Conservation (phyloP, 352 stramenopile species). For the Elongisporangium anandrum region DNA sequence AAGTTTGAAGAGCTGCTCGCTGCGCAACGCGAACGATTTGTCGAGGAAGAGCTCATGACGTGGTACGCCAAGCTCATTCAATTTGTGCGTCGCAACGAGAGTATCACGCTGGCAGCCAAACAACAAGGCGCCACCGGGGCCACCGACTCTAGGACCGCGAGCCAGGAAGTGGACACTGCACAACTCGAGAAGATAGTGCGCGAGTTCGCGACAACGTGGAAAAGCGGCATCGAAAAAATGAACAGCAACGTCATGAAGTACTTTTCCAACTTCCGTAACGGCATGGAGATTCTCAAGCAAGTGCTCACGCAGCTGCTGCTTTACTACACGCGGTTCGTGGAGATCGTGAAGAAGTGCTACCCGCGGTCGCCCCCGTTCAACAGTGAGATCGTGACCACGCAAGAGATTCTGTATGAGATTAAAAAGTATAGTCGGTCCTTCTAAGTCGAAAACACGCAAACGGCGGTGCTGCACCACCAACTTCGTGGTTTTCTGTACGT, state of each 20-base stretch:
- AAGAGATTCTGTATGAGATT: constrained; percentile 97
- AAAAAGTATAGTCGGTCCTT: constrained; percentile 96
- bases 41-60: constrained; percentile 94
- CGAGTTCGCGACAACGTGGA: constrained; percentile 96
- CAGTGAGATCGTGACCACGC: constrained; percentile 94
- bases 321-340: constrained; percentile 98
- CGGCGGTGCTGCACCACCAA: too few species aligned
- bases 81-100: constrained; percentile 96
- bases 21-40: constrained; percentile 94
- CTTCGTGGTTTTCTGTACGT: too few species aligned
- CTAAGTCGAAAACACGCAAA: constrained; percentile 28
- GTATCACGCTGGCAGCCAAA: constrained; percentile 52
- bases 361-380: constrained; percentile 75
- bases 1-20: constrained; percentile 94
- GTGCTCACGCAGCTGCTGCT: constrained; percentile 97
- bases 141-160: background rate
- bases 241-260: constrained; percentile 97
- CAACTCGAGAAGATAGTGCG: constrained; percentile 93
- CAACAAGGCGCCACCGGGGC: constrained; percentile 5
- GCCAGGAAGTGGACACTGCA: constrained; percentile 72
- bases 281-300: constrained; percentile 99
- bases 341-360: constrained; percentile 94
- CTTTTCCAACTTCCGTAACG: constrained; percentile 98
- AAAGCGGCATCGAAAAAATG: constrained; percentile 95
- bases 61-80: constrained; percentile 95